Base-by-base conservation (phyloP, 164 flowering plant genomes). In the Chimonanthus salicifolius region DNA sequence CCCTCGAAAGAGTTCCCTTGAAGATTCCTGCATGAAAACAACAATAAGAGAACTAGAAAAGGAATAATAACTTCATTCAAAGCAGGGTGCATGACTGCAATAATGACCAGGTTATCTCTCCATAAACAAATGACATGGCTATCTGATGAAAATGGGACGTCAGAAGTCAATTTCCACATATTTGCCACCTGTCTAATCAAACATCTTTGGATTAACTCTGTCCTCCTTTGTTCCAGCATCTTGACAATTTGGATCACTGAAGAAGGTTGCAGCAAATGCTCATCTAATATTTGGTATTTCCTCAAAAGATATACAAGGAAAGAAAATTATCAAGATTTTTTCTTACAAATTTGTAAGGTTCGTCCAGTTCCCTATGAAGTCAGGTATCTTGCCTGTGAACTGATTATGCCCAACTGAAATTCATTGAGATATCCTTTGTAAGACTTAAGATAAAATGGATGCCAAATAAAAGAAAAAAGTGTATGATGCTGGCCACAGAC, bases 1-100 rank as follows among this genome's bases (percentile, higher is more conserved):
- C 98, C 98, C 71, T 78, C 74, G 63, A 91, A 89, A 78, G 90
- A 76, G 77, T 88, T 93, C 62, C 98, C 98, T 68, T 91, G 85
- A 67, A 91, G 71, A 78, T 89, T 83, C 88, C 98, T 88, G 62
- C 67, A 79, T 33, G 33, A 33, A 33, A 33, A 33, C 33, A 33
- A 33, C 33, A 33, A 33, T 33, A 33, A 33, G 33, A 33, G 33
- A 33, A 33, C 33, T 33, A 33, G 33, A 33, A 33, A 33, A 33
- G 33, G 33, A 33, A 33, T 33, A 33, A 33, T 33, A 33, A 33
- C 33, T 33, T 33, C 33, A 33, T 33, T 33, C 33, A 1, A 33
- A 33, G 33, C 33, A 33, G 33, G 33, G 0, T 33, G 33, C 33
- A 33, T 33, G 33, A 33, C 33, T 33, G 33, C 1, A 33, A 33